Percentiles rank a stretch among this genome's conserved stretches.
These are phyloP conservation scores for Lineolata rhizophorae DNA, from an alignment of 495 filamentous ascomycete genomes.

Conservation along the genomic window DNA sequence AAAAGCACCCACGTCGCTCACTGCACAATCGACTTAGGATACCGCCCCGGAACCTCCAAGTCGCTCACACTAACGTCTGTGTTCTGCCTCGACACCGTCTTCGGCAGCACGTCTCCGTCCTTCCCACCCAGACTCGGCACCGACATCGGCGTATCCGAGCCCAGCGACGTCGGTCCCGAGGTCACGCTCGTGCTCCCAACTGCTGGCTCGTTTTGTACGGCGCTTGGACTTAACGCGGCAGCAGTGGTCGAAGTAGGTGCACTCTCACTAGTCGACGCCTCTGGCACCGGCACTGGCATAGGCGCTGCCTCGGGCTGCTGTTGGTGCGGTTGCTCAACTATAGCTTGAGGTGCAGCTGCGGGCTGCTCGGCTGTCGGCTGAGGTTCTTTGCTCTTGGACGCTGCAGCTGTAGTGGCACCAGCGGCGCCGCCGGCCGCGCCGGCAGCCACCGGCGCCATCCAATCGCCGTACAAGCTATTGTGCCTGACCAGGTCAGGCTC, in stretches of 20 bases:
- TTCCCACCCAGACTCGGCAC: not conserved
- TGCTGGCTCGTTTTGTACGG: not conserved
- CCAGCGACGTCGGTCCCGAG: not conserved
- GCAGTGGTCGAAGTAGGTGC: not conserved
- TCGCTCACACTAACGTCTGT: slow-evolving; percentile 16
- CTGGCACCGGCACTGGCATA: not conserved
- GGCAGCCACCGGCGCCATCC: slow-evolving; percentile 18
- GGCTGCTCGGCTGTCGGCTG: not conserved
- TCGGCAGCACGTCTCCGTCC: not conserved
- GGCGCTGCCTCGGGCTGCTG: not conserved
- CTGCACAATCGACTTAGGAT: too few species aligned
- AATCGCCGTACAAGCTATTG: slow-evolving; percentile 16
- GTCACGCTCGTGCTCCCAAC: not conserved
- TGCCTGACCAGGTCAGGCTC: too few species aligned
- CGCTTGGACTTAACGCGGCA: not conserved
- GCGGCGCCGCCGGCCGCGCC: slow-evolving; percentile 13
- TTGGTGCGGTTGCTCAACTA: not conserved
- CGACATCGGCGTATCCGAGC: not conserved
- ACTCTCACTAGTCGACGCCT: not conserved
- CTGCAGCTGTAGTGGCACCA: slow-evolving; percentile 9
- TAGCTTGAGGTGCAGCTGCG: slow-evolving; percentile 7
- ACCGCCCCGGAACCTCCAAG: slow-evolving; percentile 19
- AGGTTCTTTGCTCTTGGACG: slow-evolving; percentile 9
- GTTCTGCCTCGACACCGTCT: slow-evolving; percentile 11
- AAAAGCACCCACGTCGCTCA: not conserved